Conservation (phyloP, 768 basidiomycete genomes). For the Suillus subluteus region DNA sequence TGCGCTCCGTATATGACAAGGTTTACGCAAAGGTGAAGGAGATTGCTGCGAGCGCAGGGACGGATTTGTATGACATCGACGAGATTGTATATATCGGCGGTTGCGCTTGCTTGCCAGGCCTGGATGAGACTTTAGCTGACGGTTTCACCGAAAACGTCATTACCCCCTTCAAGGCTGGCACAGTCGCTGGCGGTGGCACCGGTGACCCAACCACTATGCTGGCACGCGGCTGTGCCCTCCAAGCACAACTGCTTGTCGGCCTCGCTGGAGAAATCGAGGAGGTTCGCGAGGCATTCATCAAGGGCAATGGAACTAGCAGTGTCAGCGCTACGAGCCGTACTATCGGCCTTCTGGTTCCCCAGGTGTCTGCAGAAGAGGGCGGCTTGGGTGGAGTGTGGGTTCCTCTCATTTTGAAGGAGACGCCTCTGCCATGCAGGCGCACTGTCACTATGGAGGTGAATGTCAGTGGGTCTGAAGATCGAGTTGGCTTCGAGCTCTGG, state of each 20-base stretch:
- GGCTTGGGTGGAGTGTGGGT: slow-evolving; percentile 66
- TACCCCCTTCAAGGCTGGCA: slow-evolving; percentile 68
- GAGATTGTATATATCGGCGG: slow-evolving; percentile 85
- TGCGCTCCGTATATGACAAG: slow-evolving; percentile 59
- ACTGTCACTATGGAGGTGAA: slow-evolving; percentile 60
- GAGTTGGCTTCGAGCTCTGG: slow-evolving; percentile 74
- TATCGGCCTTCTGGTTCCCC: slow-evolving; percentile 68
- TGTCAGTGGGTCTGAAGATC: slow-evolving; percentile 39
- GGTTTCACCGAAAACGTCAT: slow-evolving; percentile 65
- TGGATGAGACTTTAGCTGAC: slow-evolving; percentile 59
- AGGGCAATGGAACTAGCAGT: slow-evolving; percentile 42
- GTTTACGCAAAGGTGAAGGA: slow-evolving; percentile 54
- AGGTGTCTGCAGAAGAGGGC: slow-evolving; percentile 40
- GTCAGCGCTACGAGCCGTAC: slow-evolving; percentile 63
- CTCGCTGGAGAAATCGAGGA: slow-evolving; percentile 54
- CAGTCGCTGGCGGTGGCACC: slow-evolving; percentile 69
- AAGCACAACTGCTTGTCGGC: slow-evolving; percentile 63
- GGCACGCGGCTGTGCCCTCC: slow-evolving; percentile 75
- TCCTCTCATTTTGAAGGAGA: slow-evolving; percentile 69
- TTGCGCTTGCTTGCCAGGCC: slow-evolving; percentile 71
- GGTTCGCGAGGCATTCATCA: slow-evolving; percentile 53
- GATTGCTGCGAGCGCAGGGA: slow-evolving; percentile 51
- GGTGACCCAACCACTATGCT: slow-evolving; percentile 82
- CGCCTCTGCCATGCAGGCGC: slow-evolving; percentile 69
- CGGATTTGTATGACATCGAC: slow-evolving; percentile 72